These are phyloP conservation scores for Penicillium oxalicum DNA, from an alignment of 2,329 filamentous ascomycete genomes.

Conservation along the genomic window DNA sequence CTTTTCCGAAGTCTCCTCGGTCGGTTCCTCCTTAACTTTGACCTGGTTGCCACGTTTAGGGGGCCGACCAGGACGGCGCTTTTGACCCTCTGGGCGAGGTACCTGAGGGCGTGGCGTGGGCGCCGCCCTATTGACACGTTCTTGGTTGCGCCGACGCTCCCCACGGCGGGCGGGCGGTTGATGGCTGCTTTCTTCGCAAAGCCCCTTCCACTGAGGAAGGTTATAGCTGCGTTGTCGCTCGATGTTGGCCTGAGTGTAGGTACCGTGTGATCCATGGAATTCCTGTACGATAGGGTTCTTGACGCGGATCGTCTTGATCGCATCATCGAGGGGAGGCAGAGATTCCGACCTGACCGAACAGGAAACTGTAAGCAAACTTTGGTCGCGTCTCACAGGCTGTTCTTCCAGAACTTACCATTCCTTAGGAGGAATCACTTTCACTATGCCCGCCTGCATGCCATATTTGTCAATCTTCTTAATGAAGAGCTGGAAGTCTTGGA, in stretches of 20 bases:
- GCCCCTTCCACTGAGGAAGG: conserved; percentile 86
- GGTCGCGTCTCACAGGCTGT: not conserved
- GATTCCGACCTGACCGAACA: conserved; percentile 52
- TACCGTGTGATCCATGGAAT: conserved; percentile 91
- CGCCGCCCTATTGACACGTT: conserved; percentile 39
- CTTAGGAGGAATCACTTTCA: conserved; percentile 87
- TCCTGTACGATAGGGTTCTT: conserved; percentile 98
- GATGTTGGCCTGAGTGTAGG: conserved; percentile 94
- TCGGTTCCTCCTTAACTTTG: conserved; percentile 35
- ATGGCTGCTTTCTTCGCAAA: conserved; percentile 92
- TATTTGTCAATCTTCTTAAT: conserved; percentile 86
- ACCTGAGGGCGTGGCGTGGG: conserved; percentile 29
- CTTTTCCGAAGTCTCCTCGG: conserved; percentile 37
- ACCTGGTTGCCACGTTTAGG: conserved; percentile 34
- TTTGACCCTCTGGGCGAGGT: conserved; percentile 37
- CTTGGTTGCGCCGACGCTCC: conserved; percentile 46
- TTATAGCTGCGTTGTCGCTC: conserved; percentile 96
- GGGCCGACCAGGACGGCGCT: conserved; percentile 42
- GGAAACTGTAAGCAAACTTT: conserved; percentile 8
- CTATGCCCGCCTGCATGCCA: conserved; percentile 94
- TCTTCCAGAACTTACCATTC: conserved; percentile 67
- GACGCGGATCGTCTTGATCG: conserved; percentile 85
- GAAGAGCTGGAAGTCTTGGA: conserved; percentile 86
- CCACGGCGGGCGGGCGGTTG: conserved; percentile 89
- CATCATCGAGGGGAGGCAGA: conserved; percentile 71